Evolutionary conservation across 495 filamentous ascomycete genomes (phyloP).

Genomic region (Aspergillus bertholletiae): DNA sequence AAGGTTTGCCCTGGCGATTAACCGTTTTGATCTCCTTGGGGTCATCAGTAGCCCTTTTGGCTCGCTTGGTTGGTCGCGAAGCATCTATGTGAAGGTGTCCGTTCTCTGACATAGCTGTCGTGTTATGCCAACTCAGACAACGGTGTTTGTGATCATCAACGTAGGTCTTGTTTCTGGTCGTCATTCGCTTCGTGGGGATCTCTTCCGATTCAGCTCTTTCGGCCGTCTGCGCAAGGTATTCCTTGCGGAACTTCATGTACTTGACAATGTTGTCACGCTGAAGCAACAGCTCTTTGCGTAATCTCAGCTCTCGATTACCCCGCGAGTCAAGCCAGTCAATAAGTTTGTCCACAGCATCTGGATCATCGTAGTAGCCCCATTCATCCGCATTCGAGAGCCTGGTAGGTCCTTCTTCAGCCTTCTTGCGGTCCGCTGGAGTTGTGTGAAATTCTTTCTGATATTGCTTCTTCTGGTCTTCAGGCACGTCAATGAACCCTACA

Average conservation of each 20-base stretch:
- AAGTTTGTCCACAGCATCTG: constrained; percentile 69
- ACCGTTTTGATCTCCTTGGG: constrained; percentile 40
- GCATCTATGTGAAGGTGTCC: constrained; percentile 82
- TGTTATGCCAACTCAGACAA: constrained; percentile 82
- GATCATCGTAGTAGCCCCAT: constrained; percentile 88
- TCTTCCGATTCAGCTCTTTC: constrained; percentile 57
- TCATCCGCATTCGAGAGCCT: constrained; percentile 72
- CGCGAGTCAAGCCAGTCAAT: constrained; percentile 85
- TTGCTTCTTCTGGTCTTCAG: constrained; percentile 60
- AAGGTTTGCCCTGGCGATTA: constrained; percentile 45
- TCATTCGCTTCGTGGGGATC: constrained; percentile 61
- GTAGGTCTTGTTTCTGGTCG: constrained; percentile 70
- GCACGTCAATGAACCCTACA: constrained; percentile 76
- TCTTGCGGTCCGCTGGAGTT: constrained; percentile 81
- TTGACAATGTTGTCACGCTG: constrained; percentile 73
- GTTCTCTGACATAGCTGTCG: constrained; percentile 66
- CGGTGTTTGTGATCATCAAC: constrained; percentile 59
- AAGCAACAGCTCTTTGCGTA: constrained; percentile 76
- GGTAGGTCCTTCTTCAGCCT: constrained; percentile 78
- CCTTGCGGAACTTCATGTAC: constrained; percentile 75
- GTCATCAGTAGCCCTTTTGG: constrained; percentile 51
- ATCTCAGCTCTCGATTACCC: constrained; percentile 75
- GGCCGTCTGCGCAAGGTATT: constrained; percentile 58
- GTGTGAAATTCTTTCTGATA: constrained; percentile 65
- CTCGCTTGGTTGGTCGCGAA: constrained; percentile 59